Conservation (phyloP, 1,139 yeast genomes). For the Arxiozyma bovina region DNA sequence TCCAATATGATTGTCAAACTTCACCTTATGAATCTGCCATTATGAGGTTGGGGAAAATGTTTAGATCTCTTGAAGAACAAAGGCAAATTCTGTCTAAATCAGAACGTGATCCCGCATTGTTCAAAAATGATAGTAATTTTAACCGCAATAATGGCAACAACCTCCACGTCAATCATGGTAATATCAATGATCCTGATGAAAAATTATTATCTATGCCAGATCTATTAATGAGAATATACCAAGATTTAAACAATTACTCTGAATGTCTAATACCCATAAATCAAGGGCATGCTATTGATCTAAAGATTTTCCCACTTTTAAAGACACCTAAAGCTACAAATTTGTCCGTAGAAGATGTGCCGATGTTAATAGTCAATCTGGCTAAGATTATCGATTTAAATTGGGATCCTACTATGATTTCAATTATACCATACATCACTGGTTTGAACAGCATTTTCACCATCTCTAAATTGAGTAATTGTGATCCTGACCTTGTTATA, state of each 20-base stretch:
- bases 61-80: conserved; percentile 85
- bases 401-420: conserved; percentile 96
- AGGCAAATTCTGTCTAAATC: conserved; percentile 60
- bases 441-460: conserved; percentile 77
- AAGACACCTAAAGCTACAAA: conserved; percentile 69
- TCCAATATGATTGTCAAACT: conserved; percentile 72
- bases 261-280: conserved; percentile 94
- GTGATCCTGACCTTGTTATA: conserved; percentile 68
- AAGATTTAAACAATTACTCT: conserved; percentile 87
- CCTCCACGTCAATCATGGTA: background rate
- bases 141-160: background rate
- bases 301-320: conserved; percentile 77
- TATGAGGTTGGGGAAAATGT: conserved; percentile 77
- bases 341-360: conserved; percentile 63
- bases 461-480: conserved; percentile 72
- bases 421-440: conserved; percentile 74
- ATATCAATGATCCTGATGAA: background rate
- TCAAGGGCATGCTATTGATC: conserved; percentile 81
- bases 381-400: conserved; percentile 68
- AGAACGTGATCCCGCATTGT: conserved; percentile 31
- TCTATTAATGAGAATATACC: conserved; percentile 78
- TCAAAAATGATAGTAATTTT: conserved; percentile 11
- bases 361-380: conserved; percentile 71
- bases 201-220: conserved; percentile 50
- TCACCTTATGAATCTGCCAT: conserved; percentile 83